Evolutionary conservation across 2,329 filamentous ascomycete species (phyloP), one percentile per base, ranked within the genome.

Genomic region (Remersonia thermophila): DNA sequence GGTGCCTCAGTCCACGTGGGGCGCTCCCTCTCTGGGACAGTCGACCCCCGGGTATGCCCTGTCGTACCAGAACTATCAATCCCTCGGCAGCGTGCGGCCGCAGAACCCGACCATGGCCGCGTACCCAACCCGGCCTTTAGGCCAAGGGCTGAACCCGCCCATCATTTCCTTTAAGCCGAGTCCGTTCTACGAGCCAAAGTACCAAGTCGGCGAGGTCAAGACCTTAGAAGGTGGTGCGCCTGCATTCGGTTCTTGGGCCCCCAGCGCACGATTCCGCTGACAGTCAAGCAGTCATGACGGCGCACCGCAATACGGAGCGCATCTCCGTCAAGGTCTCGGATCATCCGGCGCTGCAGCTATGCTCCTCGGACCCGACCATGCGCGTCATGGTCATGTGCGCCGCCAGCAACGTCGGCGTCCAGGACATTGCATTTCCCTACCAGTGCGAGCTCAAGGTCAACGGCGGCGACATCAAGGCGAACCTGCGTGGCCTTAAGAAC

Each of bases 391-490:
- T 95, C 4, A 94, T 93, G 53, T 93, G 86, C 51, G 77, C 83
- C 3, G 64, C 66, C 1, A 80, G 84, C 38, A 67, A 66, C 12
- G 59, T 68, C 11, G 73, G 71, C 12, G 56, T 64, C 3, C 82
- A 83, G 34, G 85, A 96, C 43, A 77, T 98, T 36, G 65, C 83
- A 1, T 98, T 98, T 47, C 91, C 91, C 2, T 77, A 89, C 49
- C 86, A 95, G 59, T 82, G 91, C 23, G 91, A 98, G 55, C 70
- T 98, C 39, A 89, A 86, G 54, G 75, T 94, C 38, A 98, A 98
- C 49, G 71, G 77, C 8, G 81, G 81, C 25, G 85, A 95, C 39
- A 71, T 95, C 47, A 91, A 89, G 57, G 80, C 82, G n/a, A 98
- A 96, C 55, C 69, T 93, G 47, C 82, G 91, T 47, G 91, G 91